Evolutionary conservation across 176 grass and related monocot species (phyloP).

Genomic region (Carex scoparia): DNA sequence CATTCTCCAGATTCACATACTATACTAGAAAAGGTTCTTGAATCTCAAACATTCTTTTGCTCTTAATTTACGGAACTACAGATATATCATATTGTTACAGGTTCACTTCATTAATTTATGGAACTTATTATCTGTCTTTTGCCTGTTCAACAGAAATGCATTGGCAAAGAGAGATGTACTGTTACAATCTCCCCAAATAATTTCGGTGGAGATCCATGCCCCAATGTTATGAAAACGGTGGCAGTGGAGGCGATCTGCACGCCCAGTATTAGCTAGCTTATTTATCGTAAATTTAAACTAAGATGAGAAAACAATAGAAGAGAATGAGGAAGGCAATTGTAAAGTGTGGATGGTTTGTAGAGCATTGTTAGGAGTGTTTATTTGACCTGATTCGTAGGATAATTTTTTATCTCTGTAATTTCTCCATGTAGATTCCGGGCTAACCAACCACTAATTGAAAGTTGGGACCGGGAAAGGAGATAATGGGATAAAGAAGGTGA

Average conservation of each 20-base stretch:
- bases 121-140: not conserved
- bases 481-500: conserved; percentile 34
- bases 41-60: not conserved
- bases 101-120: not conserved
- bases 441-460: conserved; percentile 37
- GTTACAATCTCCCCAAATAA: conserved; percentile 63
- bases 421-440: conserved; percentile 52
- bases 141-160: conserved; percentile 59
- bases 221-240: conserved; percentile 61
- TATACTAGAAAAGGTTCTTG: conserved; percentile 70
- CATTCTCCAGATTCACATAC: conserved; percentile 64
- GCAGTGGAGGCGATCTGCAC: conserved; percentile 75
- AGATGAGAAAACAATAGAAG: conserved; percentile 10
- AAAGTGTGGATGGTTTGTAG: conserved; percentile 44
- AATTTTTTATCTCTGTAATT: conserved; percentile 22
- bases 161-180: conserved; percentile 61
- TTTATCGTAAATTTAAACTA: conserved; percentile 19
- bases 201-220: conserved; percentile 64
- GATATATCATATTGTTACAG: too few species aligned
- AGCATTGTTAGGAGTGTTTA: conserved; percentile 28
- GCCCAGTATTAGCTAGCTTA: conserved; percentile 30
- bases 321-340: conserved; percentile 51
- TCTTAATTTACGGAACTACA: too few species aligned
- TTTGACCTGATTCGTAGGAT: conserved; percentile 33
- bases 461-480: conserved; percentile 50